Base-by-base conservation (phyloP, 2,329 filamentous ascomycete genomes). In the Neonectria hederae region DNA sequence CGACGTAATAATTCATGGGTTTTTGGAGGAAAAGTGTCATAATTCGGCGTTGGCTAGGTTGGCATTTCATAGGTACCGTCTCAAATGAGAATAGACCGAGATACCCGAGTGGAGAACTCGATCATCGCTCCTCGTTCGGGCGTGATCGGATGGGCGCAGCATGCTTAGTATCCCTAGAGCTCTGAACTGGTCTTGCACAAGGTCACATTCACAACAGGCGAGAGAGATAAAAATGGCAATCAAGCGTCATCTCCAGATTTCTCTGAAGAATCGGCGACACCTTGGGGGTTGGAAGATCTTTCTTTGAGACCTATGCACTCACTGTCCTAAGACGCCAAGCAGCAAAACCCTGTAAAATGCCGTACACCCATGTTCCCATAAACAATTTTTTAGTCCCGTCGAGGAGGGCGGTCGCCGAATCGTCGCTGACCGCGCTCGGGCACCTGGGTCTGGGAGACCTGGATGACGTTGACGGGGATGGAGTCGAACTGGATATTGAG, bases 381-480 rank as follows among this genome's bases (percentile, higher is more conserved):
- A 67, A 70, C 65, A 65, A 30, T 76, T 77, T 74, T 76, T 76
- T 77, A 78, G 69, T 79, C 77, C 70, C 77, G 77, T 61, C 76
- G 77, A 65, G 77, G 69, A 69, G 79, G 76, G 73, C 89, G 88
- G 84, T 91, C 89, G 78, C 86, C 87, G 84, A 92, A 94, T 80
- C 92, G 89, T 79, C 92, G 91, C 75, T 87, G 89, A 72, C 85
- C 84, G 75, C 94, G 92, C 86, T 97, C 94, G 79, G 88, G 83
- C 71, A 88, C 84, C 87, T 97, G 94, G 82, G 93, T 89, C 87
- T 98, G 94, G 76, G 91, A 87, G 75, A 99, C 94, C 74, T 91
- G 85, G 76, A 97, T 90, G 78, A 98, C 93, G 86, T 97, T 97
- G 91, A 97, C 93, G 82, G 95, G 92, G 83, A 99, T 94, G 75